Percentiles rank a stretch among this genome's conserved stretches.
These are phyloP conservation scores for Collariella sp. DNA, from an alignment of 495 filamentous ascomycete genomes.

Conservation along the genomic window DNA sequence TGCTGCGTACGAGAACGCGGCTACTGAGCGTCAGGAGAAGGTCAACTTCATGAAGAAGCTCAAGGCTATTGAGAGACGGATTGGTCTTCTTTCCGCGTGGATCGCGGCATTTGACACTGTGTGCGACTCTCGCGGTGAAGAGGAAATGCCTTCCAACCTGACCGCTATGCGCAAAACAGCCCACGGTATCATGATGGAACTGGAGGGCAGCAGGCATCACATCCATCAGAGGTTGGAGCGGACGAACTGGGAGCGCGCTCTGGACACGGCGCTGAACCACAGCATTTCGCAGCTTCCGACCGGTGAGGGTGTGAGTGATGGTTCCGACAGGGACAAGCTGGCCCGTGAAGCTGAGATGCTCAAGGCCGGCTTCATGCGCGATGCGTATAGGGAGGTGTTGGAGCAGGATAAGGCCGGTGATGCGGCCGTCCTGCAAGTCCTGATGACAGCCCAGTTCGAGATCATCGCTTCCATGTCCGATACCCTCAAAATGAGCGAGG, in stretches of 20 bases:
- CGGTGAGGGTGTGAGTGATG: conserved; percentile 60
- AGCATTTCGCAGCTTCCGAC: conserved; percentile 68
- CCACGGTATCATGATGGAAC: conserved; percentile 74
- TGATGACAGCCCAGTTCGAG: conserved; percentile 87
- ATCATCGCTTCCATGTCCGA: conserved; percentile 72
- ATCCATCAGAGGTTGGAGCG: conserved; percentile 73
- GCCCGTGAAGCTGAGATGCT: conserved; percentile 75
- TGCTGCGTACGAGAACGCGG: conserved; percentile 73
- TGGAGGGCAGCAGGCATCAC: conserved; percentile 82
- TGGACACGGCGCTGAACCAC: conserved; percentile 82
- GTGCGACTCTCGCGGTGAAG: conserved; percentile 58
- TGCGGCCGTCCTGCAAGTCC: conserved; percentile 64
- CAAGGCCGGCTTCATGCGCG: conserved; percentile 73
- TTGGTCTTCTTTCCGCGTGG: conserved; percentile 78
- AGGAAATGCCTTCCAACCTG: conserved; percentile 55
- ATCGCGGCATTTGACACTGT: conserved; percentile 84
- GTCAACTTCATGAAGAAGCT: conserved; percentile 72
- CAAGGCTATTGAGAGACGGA: conserved; percentile 74
- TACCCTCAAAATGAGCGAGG: conserved; percentile 70
- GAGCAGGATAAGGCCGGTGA: conserved; percentile 81
- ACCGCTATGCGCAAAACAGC: conserved; percentile 77
- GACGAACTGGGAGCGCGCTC: conserved; percentile 73
- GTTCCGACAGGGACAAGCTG: conserved; percentile 61
- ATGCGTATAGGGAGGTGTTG: conserved; percentile 64
- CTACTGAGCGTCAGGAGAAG: conserved; percentile 70